Conservation (phyloP, 192 early-diverging fungal genomes). For the Coemansia sp. region DNA sequence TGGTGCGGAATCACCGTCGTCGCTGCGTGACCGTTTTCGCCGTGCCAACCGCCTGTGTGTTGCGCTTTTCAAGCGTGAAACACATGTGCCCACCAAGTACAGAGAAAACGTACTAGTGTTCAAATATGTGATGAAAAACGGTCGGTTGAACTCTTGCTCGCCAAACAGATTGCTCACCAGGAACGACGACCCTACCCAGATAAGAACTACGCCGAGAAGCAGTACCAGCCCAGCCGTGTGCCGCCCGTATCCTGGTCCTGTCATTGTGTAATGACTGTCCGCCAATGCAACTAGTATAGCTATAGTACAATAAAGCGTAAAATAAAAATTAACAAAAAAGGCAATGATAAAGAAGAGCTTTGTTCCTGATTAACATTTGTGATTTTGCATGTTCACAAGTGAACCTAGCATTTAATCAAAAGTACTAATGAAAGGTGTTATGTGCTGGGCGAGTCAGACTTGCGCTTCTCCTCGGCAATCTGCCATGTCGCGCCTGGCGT, state of each 20-base stretch:
- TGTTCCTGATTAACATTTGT: background rate
- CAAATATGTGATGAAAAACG: conserved; percentile 77
- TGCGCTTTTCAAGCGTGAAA: conserved; percentile 8
- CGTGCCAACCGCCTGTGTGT: background rate
- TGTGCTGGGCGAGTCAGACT: background rate
- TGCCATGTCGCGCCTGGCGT: conserved; percentile 33
- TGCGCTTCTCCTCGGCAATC: conserved; percentile 3
- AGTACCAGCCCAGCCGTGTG: conserved; percentile 63
- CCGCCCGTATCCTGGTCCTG: conserved; percentile 24
- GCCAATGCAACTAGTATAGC: background rate
- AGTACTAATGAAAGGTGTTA: background rate
- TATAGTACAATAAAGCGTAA: background rate
- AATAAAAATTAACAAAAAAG: background rate
- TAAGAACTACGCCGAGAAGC: conserved; percentile 69
- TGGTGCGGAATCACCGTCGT: conserved; percentile 8
- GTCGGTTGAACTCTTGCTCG: conserved; percentile 67
- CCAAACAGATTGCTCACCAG: conserved; percentile 75
- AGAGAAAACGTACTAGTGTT: conserved; percentile 76
- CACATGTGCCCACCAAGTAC: conserved; percentile 55
- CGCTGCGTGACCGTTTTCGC: conserved; percentile 36
- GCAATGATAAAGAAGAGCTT: background rate
- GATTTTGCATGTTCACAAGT: background rate
- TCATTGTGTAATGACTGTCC: background rate
- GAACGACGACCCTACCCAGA: conserved; percentile 80
- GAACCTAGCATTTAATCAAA: background rate